Percentiles rank a stretch among this genome's conserved stretches.
These are phyloP conservation scores for Fraxinus paxiana DNA, from an alignment of 305 asterid genomes.

Conservation along the genomic window DNA sequence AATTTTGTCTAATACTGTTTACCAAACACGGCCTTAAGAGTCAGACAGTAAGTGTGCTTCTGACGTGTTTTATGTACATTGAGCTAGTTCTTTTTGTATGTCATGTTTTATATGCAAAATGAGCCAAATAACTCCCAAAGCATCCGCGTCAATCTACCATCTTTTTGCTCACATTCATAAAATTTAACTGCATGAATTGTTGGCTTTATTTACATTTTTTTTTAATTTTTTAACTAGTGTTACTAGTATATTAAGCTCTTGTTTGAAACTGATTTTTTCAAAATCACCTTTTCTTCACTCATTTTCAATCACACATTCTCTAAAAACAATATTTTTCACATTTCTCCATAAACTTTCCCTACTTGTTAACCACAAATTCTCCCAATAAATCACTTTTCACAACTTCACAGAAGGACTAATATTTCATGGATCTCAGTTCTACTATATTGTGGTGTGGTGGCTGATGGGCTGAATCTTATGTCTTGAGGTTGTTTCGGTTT, in stretches of 20 bases:
- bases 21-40: background rate
- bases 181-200: background rate
- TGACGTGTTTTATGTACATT: background rate
- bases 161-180: background rate
- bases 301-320: background rate
- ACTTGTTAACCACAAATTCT: background rate
- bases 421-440: background rate
- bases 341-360: background rate
- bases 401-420: background rate
- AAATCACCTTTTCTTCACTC: background rate
- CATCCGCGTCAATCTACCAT: background rate
- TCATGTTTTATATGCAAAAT: background rate
- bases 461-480: slow-evolving; percentile 16
- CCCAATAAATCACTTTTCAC: background rate
- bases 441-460: slow-evolving; percentile 8
- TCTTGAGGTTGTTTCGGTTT: slow-evolving; percentile 23
- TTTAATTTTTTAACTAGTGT: background rate
- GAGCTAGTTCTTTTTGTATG: background rate
- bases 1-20: background rate
- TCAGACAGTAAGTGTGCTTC: background rate
- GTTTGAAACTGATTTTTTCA: background rate
- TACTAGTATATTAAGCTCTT: background rate
- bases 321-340: background rate
- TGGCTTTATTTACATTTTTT: background rate
- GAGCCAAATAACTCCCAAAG: background rate